Conservation (phyloP, 495 filamentous ascomycete genomes). For the Aspergillus mulundensis region DNA sequence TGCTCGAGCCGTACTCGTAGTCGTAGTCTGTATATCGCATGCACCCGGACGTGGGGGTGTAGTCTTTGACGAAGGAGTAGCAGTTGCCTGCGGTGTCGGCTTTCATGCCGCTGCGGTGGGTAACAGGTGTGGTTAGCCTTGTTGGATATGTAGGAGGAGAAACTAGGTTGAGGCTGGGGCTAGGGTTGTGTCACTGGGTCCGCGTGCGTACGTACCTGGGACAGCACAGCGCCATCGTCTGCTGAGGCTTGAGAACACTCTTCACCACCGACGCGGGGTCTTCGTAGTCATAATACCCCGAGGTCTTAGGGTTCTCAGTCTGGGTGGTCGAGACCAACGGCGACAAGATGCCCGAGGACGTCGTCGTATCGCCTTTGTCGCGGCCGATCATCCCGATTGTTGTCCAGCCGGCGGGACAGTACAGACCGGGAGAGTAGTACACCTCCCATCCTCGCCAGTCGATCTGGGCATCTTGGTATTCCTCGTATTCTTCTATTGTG, state of each 20-base stretch:
- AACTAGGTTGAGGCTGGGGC: too few relatives aligned
- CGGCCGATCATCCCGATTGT: background rate
- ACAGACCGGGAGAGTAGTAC: conserved; percentile 3
- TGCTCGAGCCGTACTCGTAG: too few relatives aligned
- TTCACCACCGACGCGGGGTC: background rate
- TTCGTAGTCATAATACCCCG: background rate
- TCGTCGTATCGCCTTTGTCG: background rate
- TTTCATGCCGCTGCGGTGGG: too few relatives aligned
- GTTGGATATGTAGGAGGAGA: too few relatives aligned
- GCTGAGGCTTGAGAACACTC: background rate
- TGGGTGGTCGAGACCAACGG: too few relatives aligned
- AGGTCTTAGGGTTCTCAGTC: background rate
- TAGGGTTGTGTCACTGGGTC: too few relatives aligned
- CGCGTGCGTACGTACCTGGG: conserved; percentile 1
- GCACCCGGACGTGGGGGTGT: too few relatives aligned
- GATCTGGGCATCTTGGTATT: background rate
- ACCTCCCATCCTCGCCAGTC: background rate
- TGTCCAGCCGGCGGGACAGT: conserved; percentile 4
- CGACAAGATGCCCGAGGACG: background rate
- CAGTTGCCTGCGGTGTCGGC: too few relatives aligned
- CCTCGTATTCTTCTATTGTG: background rate
- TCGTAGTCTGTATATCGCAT: too few relatives aligned
- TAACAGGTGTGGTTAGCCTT: too few relatives aligned
- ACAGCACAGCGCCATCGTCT: conserved; percentile 4
- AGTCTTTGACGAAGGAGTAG: too few relatives aligned